Base-by-base conservation (phyloP, 345 rosid genomes). In the Dovyalis caffra region DNA sequence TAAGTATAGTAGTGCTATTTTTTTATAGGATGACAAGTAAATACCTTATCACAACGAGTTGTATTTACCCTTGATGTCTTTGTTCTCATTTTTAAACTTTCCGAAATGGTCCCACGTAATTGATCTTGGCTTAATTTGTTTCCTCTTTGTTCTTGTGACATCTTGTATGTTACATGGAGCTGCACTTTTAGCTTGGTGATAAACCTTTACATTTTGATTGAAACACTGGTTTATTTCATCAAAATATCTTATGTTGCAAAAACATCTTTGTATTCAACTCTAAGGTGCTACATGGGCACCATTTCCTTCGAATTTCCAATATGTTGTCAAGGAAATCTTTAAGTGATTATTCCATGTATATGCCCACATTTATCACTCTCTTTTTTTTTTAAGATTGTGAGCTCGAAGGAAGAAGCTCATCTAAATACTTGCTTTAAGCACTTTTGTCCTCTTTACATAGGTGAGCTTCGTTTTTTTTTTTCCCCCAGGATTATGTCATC, bases 341-440 rank as follows among this genome's bases (percentile, higher is more conserved):
- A 90, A 90, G 69, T 70, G 95, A 47, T 66, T 88, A 79, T 90
- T 90, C 79, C 85, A 90, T 5, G 92, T 90, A 20, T 90, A 88
- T 62, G 92, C 95, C n/a, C 95, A 90, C 74, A 88, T 90, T 40
- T 90, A 88, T 72, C 95, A 88, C 82, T 87, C 90, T 2, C 92
- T n/a, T n/a, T 88, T 69, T 90, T 90, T 66, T 90, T 87, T 82
- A 87, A 87, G 81, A 90, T 90, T 69, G 92, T 90, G 73, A 86
- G 78, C 64, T 70, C 88, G 74, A 87, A 88, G 80, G 95, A 90
- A 68, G 95, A 87, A 84, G 95, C 95, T 76, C 95, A 90, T 80
- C 83, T 90, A 45, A 90, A 90, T 66, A 90, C 95, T 49, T 87
- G 95, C 86, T 90, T 90, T 72, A 88, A 88, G 66, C 92, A 90